Conservation (phyloP, 768 basidiomycete genomes). For the Cyclocybe cylindracea region DNA sequence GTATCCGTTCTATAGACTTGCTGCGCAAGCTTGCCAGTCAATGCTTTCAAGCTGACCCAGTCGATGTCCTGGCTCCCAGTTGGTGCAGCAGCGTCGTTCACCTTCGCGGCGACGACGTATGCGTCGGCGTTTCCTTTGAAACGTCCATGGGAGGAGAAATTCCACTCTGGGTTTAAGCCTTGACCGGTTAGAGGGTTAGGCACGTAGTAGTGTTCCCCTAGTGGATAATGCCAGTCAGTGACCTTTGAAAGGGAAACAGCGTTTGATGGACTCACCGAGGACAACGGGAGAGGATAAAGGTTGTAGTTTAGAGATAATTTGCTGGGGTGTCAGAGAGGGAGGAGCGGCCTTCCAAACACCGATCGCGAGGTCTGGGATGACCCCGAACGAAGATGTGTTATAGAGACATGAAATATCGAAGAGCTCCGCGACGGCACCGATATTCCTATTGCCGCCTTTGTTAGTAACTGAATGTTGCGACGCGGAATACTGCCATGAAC, state of each 20-base stretch:
- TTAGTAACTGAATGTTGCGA: not conserved
- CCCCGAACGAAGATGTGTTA: constrained; percentile 26
- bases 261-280: constrained; percentile 29
- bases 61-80: constrained; percentile 42
- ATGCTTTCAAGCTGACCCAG: constrained; percentile 45
- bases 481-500: constrained; percentile 9
- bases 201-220: constrained; percentile 56
- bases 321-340: constrained; percentile 10
- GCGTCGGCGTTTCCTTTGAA: constrained; percentile 37
- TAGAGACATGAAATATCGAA: constrained; percentile 56
- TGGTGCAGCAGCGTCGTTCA: constrained; percentile 37
- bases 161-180: constrained; percentile 48
- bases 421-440: constrained; percentile 53
- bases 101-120: constrained; percentile 42
- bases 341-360: constrained; percentile 21
- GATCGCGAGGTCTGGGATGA: constrained; percentile 24
- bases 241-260: not conserved
- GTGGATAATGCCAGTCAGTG: not conserved
- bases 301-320: constrained; percentile 17
- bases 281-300: constrained; percentile 15
- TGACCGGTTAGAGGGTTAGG: constrained; percentile 41
- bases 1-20: constrained; percentile 52
- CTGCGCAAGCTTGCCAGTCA: constrained; percentile 46
- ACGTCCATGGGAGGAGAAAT: constrained; percentile 43
- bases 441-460: constrained; percentile 29